Conservation (phyloP, 2,329 filamentous ascomycete genomes). For the Aspergillus sp. region DNA sequence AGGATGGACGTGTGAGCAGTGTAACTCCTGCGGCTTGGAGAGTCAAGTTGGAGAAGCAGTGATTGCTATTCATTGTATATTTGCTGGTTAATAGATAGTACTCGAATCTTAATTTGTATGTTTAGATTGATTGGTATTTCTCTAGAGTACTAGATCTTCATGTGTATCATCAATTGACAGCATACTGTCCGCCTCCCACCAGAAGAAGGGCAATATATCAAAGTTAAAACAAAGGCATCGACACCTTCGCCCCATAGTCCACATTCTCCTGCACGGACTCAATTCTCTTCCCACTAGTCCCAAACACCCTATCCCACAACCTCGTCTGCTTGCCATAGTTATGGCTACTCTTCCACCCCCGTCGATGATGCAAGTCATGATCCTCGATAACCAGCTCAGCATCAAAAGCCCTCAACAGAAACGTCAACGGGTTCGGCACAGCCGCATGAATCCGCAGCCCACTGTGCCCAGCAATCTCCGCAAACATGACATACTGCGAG, state of each 20-base stretch:
- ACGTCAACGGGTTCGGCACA: constrained; percentile 33
- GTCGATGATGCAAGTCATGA: constrained; percentile 41
- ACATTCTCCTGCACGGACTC: constrained; percentile 33
- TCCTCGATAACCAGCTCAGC: constrained; percentile 46
- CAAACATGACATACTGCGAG: constrained; percentile 45
- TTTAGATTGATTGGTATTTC: too few species aligned
- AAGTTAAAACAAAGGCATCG: constrained; percentile 29
- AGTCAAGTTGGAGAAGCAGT: constrained; percentile 14
- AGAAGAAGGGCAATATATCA: too few species aligned
- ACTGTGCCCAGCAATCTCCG: constrained; percentile 22
- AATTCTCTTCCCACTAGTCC: constrained; percentile 35
- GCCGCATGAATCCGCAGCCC: constrained; percentile 32
- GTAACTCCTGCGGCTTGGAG: constrained; percentile 20
- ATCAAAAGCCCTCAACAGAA: constrained; percentile 33
- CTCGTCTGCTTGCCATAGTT: constrained; percentile 43
- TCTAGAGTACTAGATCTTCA: too few species aligned
- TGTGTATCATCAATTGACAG: too few species aligned
- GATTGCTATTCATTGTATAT: not conserved
- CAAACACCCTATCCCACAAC: constrained; percentile 40
- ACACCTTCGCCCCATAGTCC: constrained; percentile 27
- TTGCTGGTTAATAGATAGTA: too few species aligned
- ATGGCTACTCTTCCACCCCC: constrained; percentile 39
- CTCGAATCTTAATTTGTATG: not conserved
- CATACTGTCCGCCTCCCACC: too few species aligned
- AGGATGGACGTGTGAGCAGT: constrained; percentile 21